Evolutionary conservation across 345 rosid genomes (phyloP), one percentile per base, ranked within the genome.

Genomic region (Eucalyptus cloeziana): DNA sequence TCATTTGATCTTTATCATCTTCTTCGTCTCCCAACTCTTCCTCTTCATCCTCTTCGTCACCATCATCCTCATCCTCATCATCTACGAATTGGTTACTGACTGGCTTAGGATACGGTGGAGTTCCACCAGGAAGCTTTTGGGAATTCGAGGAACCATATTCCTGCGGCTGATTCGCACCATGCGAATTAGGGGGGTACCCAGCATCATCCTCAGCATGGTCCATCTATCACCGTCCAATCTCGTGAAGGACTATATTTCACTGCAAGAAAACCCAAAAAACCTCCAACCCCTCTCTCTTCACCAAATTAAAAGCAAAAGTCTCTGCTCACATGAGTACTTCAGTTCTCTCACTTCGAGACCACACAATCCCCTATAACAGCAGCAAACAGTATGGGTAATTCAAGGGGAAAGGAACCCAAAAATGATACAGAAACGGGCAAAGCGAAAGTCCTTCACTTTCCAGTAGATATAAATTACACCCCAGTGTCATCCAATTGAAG

Each of bases 201-300:
- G 93, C 95, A 91, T 96, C 96, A 86, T 95, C 98, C 91, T 95
- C 97, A 44, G 91, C 92, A 79, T 95, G 96, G 89, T 94, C 99
- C 99, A 98, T 98, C 45, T 37, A 21, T 76, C 83, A 37, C 85
- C 5, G 62, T 51, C 87, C 47, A 86, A 86, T 86, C 40, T 33
- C 64, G 85, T 40, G 47, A 76, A 76, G 83, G 47, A 40, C 47
- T 21, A 40, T 76, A 76, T 40, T 40, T 76, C 85, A 76, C 47
- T 11, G 9, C 47, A 40, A 76, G 85, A 40, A 40, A 76, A 76
- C 27, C 85, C 47, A 40, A 76, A 64, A 76, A 71, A 33, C 11
- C 25, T 71, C 81, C 45, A 17, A 71, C 7, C 25, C 21, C 16
- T 76, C 85, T 76, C 43, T 76, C 85, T 76, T 76, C 85, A 22